phyloP scores from a whole-genome alignment of 768 basidiomycete genomes.

The Scleroderma bovista region DNA sequence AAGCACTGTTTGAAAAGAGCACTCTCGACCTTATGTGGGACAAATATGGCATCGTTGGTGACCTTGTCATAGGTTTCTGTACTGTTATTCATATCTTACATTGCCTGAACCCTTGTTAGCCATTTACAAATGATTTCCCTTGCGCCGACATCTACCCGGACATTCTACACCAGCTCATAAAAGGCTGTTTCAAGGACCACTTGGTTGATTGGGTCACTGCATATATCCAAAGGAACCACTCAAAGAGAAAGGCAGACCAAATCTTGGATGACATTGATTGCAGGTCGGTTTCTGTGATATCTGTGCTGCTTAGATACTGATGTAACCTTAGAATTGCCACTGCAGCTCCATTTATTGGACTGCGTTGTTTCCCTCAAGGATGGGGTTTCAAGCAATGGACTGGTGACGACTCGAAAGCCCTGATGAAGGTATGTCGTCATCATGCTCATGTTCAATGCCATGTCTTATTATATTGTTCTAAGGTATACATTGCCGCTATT shows the following conservation, averaged over 20 bases:
- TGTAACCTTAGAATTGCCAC: conserved; percentile 9
- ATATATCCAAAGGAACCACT: too few species aligned
- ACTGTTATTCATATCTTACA: not conserved
- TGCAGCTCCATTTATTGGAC: conserved; percentile 9
- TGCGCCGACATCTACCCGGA: conserved; percentile 15
- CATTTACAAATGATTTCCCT: conserved; percentile 30
- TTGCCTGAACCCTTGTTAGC: conserved; percentile 12
- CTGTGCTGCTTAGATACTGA: not conserved
- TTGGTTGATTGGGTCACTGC: conserved; percentile 35
- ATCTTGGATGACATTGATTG: conserved; percentile 34
- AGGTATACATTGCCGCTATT: conserved; percentile 22
- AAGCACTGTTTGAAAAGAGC: not conserved
- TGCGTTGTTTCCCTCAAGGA: conserved; percentile 22
- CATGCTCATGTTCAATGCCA: too few species aligned
- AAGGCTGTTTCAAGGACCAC: conserved; percentile 39
- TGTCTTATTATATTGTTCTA: too few species aligned
- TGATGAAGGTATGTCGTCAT: conserved; percentile 37
- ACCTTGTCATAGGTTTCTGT: conserved; percentile 18
- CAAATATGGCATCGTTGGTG: conserved; percentile 19
- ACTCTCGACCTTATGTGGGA: conserved; percentile 18
- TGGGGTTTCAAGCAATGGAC: conserved; percentile 32
- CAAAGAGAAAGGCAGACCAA: conserved; percentile 14
- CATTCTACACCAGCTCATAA: conserved; percentile 33
- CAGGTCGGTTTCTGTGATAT: conserved; percentile 16
- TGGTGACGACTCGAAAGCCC: conserved; percentile 32